Base-by-base conservation (phyloP, 2,329 filamentous ascomycete genomes). In the Pseudocercospora cruenta region DNA sequence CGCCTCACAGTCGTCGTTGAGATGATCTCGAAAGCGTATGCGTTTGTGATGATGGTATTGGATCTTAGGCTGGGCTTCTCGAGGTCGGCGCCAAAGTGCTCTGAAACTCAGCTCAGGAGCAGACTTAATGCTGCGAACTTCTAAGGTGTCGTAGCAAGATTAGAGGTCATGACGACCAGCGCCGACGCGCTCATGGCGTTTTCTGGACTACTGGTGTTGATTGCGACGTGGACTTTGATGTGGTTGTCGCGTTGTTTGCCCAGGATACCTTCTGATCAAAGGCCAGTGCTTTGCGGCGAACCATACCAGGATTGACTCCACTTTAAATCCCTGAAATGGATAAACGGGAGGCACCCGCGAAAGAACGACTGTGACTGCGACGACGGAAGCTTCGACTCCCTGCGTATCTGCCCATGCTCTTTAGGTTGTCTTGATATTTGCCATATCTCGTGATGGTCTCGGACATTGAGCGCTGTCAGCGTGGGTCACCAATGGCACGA, bases 401-500 rank as follows among this genome's bases (percentile, higher is more conserved):
- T 14, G 33, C 33, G 33, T 14, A 12, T 12, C 33, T 36, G 33
- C 33, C 33, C 33, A 36, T 36, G 33, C 19, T 14, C 49, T 53
- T 26, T 24, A 4, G 24, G 21, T n/a, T 22, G 51, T 31, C 51
- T 19, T 26, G 51, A 28, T 26, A 31, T 55, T 55, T 22, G 21
- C 51, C 51, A 26, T 14, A 54, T 54, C 22, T 54, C 51, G 51
- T 28, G 22, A 54, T 54, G 51, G 10, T 54, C 51, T 28, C 51
- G 22, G 51, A 31, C 51, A 31, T 26, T 33, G 51, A 26, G 16
- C 16, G 51, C 51, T 16, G 51, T 55, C 51, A 26, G 26, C 16
- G 51, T 55, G 22, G 51, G 26, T 55, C 51, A 55, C 26, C 51
- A 55, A 55, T 55, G 31, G 57, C 22, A 47, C 33, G 36, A 28